Conservation (phyloP, 2,329 filamentous ascomycete genomes). For the Cladophialophora chaetospira region DNA sequence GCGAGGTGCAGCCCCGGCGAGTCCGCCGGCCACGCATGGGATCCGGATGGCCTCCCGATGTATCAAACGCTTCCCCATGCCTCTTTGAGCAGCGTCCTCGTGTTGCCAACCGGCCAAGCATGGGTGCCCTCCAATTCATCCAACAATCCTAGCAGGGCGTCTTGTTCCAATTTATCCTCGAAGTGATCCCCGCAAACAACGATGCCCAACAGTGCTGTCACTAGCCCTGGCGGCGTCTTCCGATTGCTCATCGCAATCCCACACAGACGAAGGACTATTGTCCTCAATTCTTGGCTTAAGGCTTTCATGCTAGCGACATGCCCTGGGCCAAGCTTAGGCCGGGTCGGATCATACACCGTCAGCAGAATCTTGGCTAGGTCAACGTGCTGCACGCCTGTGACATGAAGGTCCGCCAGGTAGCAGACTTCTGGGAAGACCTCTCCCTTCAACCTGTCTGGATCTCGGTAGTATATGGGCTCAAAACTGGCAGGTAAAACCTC, state of each 20-base stretch:
- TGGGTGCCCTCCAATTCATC: slow-evolving; percentile 52
- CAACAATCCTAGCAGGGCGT: slow-evolving; percentile 36
- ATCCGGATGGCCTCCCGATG: not conserved
- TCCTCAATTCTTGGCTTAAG: slow-evolving; percentile 35
- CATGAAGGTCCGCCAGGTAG: slow-evolving; percentile 60
- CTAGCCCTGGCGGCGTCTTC: slow-evolving; percentile 58
- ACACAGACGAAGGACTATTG: slow-evolving; percentile 56
- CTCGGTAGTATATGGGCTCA: slow-evolving; percentile 55
- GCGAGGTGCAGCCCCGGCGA: too few species aligned
- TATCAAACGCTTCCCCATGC: slow-evolving; percentile 46
- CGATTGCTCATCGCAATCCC: slow-evolving; percentile 62
- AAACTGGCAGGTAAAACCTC: slow-evolving; percentile 51
- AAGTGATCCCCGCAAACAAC: slow-evolving; percentile 41
- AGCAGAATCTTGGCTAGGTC: slow-evolving; percentile 61
- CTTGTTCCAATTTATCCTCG: slow-evolving; percentile 35
- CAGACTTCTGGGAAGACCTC: slow-evolving; percentile 60
- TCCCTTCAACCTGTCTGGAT: slow-evolving; percentile 38
- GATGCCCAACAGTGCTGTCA: slow-evolving; percentile 42
- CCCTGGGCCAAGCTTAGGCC: slow-evolving; percentile 52
- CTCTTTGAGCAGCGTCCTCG: slow-evolving; percentile 50
- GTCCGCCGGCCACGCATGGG: too few species aligned
- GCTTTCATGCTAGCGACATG: slow-evolving; percentile 21
- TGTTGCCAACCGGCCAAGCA: slow-evolving; percentile 54
- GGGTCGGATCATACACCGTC: slow-evolving; percentile 57
- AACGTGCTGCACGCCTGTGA: slow-evolving; percentile 63